phyloP scores from a whole-genome alignment of 2,329 filamentous ascomycete genomes.

The Parascedosporium putredinis region DNA sequence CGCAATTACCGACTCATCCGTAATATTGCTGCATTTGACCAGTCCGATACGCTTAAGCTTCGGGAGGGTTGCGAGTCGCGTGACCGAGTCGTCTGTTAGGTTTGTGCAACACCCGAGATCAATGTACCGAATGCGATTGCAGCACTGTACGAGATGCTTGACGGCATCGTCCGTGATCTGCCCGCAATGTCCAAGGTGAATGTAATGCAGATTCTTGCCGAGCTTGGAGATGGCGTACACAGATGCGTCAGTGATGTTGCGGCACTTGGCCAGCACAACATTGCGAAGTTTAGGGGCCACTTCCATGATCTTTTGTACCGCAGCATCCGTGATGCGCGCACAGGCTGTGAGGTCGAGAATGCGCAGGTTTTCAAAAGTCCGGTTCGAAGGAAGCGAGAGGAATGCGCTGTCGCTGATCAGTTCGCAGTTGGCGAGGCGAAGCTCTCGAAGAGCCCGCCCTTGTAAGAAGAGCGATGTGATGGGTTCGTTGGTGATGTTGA shows the following conservation, averaged over 20 bases:
- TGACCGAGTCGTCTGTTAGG: conserved; percentile 79
- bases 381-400: conserved; percentile 57
- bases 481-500: conserved; percentile 68
- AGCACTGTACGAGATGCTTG: conserved; percentile 68
- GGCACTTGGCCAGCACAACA: conserved; percentile 87
- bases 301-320: conserved; percentile 78
- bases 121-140: conserved; percentile 94
- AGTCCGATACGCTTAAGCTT: conserved; percentile 91
- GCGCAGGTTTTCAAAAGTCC: conserved; percentile 73
- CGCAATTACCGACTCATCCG: conserved; percentile 77
- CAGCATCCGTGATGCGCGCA: conserved; percentile 69
- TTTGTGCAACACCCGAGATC: conserved; percentile 91
- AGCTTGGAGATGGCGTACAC: conserved; percentile 80
- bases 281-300: conserved; percentile 83
- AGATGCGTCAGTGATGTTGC: conserved; percentile 79
- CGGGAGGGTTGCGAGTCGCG: conserved; percentile 71
- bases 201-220: conserved; percentile 92
- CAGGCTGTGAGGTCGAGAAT: conserved; percentile 93
- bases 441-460: conserved; percentile 75
- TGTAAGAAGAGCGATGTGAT: conserved; percentile 71
- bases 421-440: conserved; percentile 76
- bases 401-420: conserved; percentile 85
- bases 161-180: conserved; percentile 87
- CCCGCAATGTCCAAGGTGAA: conserved; percentile 88
- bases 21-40: conserved; percentile 87